Base-by-base conservation (phyloP, 2,329 filamentous ascomycete species). In the Grosmannia serpens region DNA sequence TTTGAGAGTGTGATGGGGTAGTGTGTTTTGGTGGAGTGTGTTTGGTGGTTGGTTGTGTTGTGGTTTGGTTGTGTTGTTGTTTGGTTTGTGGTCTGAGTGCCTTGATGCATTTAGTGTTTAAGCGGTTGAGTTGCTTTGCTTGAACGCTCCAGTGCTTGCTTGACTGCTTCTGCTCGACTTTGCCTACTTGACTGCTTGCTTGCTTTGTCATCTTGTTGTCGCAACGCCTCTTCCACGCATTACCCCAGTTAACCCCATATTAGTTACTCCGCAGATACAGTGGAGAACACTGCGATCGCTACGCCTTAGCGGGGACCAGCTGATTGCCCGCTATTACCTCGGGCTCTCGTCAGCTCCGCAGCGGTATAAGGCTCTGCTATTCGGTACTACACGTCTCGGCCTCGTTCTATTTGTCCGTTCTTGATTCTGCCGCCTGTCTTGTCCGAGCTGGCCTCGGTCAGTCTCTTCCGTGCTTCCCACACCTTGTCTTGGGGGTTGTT, bases 1-100 rank as follows among this genome's bases (percentile, higher is more conserved):
- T 92, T 94, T 69, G 82, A 85, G 47, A 78, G 78, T 64, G 77
- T 89, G 66, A 85, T 91, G 64, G 86, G 85, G 74, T 77, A 77
- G 26, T 15, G 35, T 38, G 7, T 38, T 15, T 4, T 38, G 9
- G 8, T 38, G 3, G 31, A 5, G 31, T 78, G 69, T 49, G 6
- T 22, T 11, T 49, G n/a, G n/a, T n/a, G n/a, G n/a, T n/a, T n/a
- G n/a, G n/a, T 5, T 49, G 41, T 44, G n/a, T 20, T 17, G 13
- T 22, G 4, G 41, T 44, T 6, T 44, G 41, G 5, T 44, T 44
- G 41, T 44, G 41, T 44, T 33, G 31, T 6, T 6, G 6, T 46
- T 46, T n/a, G n/a, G n/a, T n/a, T n/a, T n/a, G n/a, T n/a, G n/a
- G n/a, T n/a, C n/a, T n/a, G n/a, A n/a, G n/a, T n/a, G n/a, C n/a